Conservation (phyloP, 2,329 filamentous ascomycete species). For the Cadophora sp. region DNA sequence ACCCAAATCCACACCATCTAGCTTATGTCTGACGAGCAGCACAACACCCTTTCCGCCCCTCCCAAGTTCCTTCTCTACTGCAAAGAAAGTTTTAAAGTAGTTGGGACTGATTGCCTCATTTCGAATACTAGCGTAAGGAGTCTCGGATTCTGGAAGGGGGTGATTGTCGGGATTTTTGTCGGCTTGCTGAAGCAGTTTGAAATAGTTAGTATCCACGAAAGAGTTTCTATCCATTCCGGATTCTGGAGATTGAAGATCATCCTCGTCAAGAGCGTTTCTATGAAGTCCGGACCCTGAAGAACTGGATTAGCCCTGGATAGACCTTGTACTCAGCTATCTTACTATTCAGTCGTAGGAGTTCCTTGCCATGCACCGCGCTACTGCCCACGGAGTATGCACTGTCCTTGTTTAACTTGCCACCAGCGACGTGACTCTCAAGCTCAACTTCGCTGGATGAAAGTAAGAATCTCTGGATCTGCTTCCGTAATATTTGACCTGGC, state of each 20-base stretch:
- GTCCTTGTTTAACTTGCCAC: neutral
- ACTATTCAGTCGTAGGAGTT: neutral
- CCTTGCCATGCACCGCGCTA: neutral
- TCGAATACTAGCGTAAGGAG: neutral
- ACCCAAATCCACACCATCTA: neutral
- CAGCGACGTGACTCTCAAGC: neutral
- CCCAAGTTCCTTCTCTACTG: neutral
- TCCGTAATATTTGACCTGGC: neutral
- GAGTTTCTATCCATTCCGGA: neutral
- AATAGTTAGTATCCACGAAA: neutral
- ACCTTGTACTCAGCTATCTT: neutral
- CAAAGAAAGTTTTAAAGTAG: neutral
- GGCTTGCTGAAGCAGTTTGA: neutral
- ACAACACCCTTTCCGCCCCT: neutral
- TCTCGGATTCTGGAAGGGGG: neutral
- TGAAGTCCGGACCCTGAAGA: no score
- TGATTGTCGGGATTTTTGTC: neutral
- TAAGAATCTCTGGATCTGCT: neutral
- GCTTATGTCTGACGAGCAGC: neutral
- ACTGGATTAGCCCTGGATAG: no score
- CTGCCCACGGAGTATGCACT: neutral
- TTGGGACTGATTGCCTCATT: neutral
- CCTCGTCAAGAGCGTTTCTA: no score
- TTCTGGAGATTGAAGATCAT: neutral
- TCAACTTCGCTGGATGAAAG: neutral